Conservation (phyloP, 148 eudicot genomes). For the Rheum nobile region DNA sequence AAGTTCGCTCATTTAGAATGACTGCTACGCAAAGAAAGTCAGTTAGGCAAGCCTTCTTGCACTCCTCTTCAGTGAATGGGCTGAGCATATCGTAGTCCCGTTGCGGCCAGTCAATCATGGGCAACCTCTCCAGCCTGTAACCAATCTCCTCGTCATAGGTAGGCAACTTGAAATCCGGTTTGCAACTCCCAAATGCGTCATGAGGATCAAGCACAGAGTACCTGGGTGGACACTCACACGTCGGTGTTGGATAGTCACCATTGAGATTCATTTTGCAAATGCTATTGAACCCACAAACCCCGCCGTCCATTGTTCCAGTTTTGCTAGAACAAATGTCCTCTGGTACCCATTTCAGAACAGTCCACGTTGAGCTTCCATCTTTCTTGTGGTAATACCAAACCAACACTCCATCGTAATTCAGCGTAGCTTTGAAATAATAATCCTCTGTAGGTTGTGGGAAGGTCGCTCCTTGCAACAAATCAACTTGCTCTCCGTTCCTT, state of each 20-base stretch:
- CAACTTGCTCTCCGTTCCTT: not conserved
- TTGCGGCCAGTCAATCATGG: slow-evolving; percentile 13
- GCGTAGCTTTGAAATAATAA: slow-evolving; percentile 1
- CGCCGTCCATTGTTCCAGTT: not conserved
- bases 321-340: not conserved
- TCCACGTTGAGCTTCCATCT: not conserved
- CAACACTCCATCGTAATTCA: slow-evolving; percentile 7
- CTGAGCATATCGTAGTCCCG: slow-evolving; percentile 11
- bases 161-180: not conserved
- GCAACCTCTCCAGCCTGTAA: not conserved
- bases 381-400: not conserved
- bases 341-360: not conserved
- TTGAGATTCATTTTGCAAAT: not conserved
- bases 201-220: slow-evolving; percentile 1
- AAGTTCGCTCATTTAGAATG: not conserved
- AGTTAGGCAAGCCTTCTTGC: slow-evolving; percentile 18
- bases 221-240: slow-evolving; percentile 5
- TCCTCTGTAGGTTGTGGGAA: not conserved
- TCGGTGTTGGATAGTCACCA: not conserved
- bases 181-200: slow-evolving; percentile 1
- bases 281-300: slow-evolving; percentile 9
- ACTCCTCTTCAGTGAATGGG: slow-evolving; percentile 18
- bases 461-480: not conserved
- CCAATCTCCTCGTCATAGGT: not conserved
- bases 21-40: slow-evolving; percentile 22